phyloP scores from a whole-genome alignment of 257 asterid species.

The Solanum sejunctum region DNA sequence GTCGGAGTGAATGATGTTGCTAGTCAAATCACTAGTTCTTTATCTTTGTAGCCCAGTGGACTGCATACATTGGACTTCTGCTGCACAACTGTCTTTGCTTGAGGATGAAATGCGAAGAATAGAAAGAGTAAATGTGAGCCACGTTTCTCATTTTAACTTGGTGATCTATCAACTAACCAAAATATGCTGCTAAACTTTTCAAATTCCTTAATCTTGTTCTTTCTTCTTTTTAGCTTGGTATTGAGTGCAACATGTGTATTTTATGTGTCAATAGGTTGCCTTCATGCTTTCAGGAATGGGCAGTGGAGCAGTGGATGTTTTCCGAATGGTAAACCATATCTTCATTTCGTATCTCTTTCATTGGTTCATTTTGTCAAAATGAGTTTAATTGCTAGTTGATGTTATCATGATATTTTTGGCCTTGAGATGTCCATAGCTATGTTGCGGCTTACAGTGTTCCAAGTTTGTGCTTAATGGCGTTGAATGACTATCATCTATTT shows the following conservation, averaged over 20 bases:
- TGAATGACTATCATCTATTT: neutral
- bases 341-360: neutral
- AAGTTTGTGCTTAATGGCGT: neutral
- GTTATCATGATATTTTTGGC: neutral
- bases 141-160: neutral
- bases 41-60: conserved; percentile 85
- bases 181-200: neutral
- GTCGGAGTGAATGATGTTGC: neutral
- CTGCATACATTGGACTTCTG: conserved; percentile 95
- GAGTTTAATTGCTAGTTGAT: neutral
- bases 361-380: neutral
- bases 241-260: neutral
- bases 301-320: conserved; percentile 63
- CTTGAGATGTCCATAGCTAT: neutral
- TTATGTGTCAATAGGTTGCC: conserved; percentile 52
- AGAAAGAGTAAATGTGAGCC: conserved; percentile 90
- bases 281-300: conserved; percentile 99
- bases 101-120: conserved; percentile 99
- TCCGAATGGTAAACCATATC: conserved; percentile 51
- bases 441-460: neutral
- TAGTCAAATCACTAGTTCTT: neutral
- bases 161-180: neutral
- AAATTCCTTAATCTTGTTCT: neutral
- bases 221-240: neutral
- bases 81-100: conserved; percentile 86